Evolutionary conservation across 495 filamentous ascomycete species (phyloP), one percentile per base, ranked within the genome.

Genomic region (Hypoxylon subgilvum): DNA sequence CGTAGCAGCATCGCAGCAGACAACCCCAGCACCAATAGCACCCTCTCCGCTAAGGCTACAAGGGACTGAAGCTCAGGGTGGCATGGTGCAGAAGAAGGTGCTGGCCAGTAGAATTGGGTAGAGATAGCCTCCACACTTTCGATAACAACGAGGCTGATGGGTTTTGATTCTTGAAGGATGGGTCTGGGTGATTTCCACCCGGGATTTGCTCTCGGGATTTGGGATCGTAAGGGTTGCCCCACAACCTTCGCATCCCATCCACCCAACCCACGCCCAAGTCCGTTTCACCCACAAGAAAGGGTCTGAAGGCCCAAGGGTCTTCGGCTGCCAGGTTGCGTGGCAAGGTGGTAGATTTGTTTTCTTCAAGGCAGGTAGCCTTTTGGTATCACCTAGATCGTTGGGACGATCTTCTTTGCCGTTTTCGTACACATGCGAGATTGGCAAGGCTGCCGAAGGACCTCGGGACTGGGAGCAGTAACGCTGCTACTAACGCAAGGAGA

Each of bases 381-480:
- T 59, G n/a, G 41, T 42, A 56, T 30, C 45, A 48, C 52, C 49
- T 59, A 59, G 54, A 64, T 64, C 61, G 50, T 28, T 64, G 61
- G 61, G 54, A 50, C 49, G 61, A 64, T 64, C 54, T 59, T 64
- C 50, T 51, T 55, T 59, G 61, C 54, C 61, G 49, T 44, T 64
- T 55, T 55, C 44, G 54, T 45, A 40, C 32, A 39, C 45, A 59
- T 43, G 49, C 54, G 30, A 59, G 49, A 55, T 48, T 54, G 49
- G 39, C 54, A 64, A 59, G 61, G 54, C 61, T 64, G 46, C n/a
- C 16, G 35, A 30, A 45, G 4, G n/a, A n/a, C n/a, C n/a, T n/a
- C n/a, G n/a, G n/a, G n/a, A n/a, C n/a, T n/a, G n/a, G n/a, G n/a
- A n/a, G n/a, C n/a, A n/a, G n/a, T n/a, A n/a, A n/a, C n/a, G n/a